phyloP scores from a whole-genome alignment of 139 green algal genomes.

The Ulvella scutata region DNA sequence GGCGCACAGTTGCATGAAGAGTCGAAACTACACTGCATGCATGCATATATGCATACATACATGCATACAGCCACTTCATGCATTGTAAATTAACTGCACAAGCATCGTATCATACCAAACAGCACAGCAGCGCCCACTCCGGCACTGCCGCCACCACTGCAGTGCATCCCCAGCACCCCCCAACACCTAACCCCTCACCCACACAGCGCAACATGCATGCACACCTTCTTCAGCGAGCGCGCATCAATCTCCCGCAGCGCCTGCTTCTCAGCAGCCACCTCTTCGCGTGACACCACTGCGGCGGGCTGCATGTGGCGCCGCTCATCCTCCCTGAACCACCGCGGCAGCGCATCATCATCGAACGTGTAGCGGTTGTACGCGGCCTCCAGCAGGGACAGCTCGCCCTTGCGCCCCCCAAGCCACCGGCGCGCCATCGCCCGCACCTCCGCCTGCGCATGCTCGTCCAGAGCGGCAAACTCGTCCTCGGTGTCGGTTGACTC shows the following conservation, averaged over 20 bases:
- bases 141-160: too few relatives aligned
- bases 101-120: too few relatives aligned
- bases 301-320: conserved; percentile 51
- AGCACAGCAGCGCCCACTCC: too few relatives aligned
- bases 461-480: conserved; percentile 29
- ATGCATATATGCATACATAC: too few relatives aligned
- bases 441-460: conserved; percentile 52
- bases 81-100: too few relatives aligned
- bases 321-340: conserved; percentile 89
- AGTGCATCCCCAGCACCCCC: too few relatives aligned
- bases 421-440: conserved; percentile 73
- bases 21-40: too few relatives aligned
- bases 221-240: conserved; percentile 90
- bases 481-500: conserved; percentile 23
- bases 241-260: conserved; percentile 63
- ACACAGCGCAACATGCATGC: background rate
- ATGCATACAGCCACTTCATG: too few relatives aligned
- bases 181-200: too few relatives aligned
- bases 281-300: conserved; percentile 47
- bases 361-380: conserved; percentile 80
- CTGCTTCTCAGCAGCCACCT: conserved; percentile 67
- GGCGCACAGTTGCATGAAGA: too few relatives aligned
- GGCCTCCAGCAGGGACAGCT: conserved; percentile 78
- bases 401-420: conserved; percentile 48
- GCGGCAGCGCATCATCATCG: conserved; percentile 64